Conservation (phyloP, 2,329 filamentous ascomycete genomes). For the Alternaria dauci region DNA sequence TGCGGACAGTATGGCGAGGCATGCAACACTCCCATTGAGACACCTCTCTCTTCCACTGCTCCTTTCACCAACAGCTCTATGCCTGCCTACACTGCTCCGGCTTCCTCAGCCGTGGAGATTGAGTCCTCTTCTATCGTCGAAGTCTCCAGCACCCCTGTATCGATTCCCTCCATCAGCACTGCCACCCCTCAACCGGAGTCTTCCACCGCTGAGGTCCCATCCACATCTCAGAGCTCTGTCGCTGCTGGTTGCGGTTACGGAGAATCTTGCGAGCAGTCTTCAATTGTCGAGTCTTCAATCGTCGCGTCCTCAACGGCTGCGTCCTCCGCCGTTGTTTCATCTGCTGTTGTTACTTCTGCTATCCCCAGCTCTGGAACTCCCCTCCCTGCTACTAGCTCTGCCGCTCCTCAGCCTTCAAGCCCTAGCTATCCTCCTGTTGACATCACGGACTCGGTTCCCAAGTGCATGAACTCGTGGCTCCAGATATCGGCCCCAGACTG, state of each 20-base stretch:
- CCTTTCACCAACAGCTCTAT: conserved; percentile 30
- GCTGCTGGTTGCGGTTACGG: conserved; percentile 24
- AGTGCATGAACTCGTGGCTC: conserved; percentile 92
- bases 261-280: conserved; percentile 26
- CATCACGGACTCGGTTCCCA: conserved; percentile 77
- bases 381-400: conserved; percentile 20
- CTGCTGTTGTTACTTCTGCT: conserved; percentile 6
- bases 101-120: conserved; percentile 1
- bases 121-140: conserved; percentile 11
- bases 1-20: conserved; percentile 12
- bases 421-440: conserved; percentile 35
- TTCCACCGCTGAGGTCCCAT: conserved; percentile 13
- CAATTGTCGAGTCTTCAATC: conserved; percentile 18
- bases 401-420: conserved; percentile 28
- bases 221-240: conserved; percentile 13
- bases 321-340: conserved; percentile 1
- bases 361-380: conserved; percentile 7
- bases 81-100: conserved; percentile 21
- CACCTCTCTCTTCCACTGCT: conserved; percentile 12
- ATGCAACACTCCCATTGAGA: conserved; percentile 9
- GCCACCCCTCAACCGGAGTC: conserved; percentile 13
- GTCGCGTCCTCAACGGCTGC: conserved; percentile 13
- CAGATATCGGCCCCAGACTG: conserved; percentile 69
- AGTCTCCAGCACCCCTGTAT: background rate
- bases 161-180: conserved; percentile 12